A percentile compares a stretch with the other conserved stretches of the same genome.
Evolutionary conservation across 805 yeast species (phyloP).

Genomic region (Spathaspora arborariae): DNA sequence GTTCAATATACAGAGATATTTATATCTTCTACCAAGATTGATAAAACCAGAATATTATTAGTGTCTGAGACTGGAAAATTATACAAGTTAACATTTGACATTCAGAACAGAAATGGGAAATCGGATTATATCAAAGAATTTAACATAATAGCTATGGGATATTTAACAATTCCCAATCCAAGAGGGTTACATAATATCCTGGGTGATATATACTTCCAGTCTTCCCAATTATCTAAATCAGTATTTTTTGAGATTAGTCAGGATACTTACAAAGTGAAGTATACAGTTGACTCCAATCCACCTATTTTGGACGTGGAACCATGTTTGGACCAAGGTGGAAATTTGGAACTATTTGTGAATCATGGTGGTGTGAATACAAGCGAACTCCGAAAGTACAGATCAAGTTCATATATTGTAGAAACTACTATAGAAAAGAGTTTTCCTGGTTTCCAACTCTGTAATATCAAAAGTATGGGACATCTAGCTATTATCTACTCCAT

Average conservation of each 20-base stretch:
- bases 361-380: conserved; percentile 5
- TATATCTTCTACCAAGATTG: conserved; percentile 1
- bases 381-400: not conserved
- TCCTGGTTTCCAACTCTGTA: not conserved
- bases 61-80: conserved; percentile 2
- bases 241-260: conserved; percentile 3
- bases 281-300: conserved; percentile 3
- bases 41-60: conserved; percentile 1
- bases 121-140: not conserved
- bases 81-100: conserved; percentile 2
- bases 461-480: not conserved
- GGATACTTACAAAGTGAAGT: not conserved
- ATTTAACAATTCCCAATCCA: conserved; percentile 6
- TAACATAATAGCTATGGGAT: not conserved
- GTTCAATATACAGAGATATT: not conserved
- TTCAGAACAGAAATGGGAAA: not conserved
- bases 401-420: not conserved
- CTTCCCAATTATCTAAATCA: conserved; percentile 5
- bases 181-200: conserved; percentile 5
- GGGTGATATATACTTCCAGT: conserved; percentile 4
- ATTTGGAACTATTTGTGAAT: conserved; percentile 2
- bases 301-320: conserved; percentile 6
- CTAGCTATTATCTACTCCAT: not conserved
- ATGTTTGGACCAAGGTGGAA: not conserved
- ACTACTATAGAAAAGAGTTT: not conserved